Evolutionary conservation across 164 flowering plant genomes (phyloP), one percentile per base, ranked within the genome.

Genomic region (Vitis cinerea): DNA sequence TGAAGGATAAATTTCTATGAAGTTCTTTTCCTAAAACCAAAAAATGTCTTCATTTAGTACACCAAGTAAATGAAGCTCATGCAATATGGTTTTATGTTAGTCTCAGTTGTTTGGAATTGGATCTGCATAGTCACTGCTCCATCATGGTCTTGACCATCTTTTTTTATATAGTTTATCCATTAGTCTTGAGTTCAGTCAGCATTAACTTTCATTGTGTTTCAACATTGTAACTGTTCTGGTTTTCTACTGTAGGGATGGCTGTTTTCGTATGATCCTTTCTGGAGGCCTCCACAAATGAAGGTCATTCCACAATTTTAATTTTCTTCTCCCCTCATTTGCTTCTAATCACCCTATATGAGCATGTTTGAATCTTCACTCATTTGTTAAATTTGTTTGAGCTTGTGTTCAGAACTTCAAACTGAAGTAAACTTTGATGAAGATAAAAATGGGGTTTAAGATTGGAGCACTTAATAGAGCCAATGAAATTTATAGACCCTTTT

Each of bases 211-310:
- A n/a, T 12, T 60, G 4, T 68, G 8, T 57, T 55, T 48, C 50
- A 11, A 37, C 3, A 2, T 72, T 59, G 60, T 63, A 10, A 52
- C 48, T 66, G n/a, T 50, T 65, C 53, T 48, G 30, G 13, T 8
- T 14, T 66, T 56, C 3, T 60, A 54, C 9, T 70, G 52, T 70
- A 90, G 93, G 96, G 93, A n/a, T 90, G 96, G 96, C 75, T 90
- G 70, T 90, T 90, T 73, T 77, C 85, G 8, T 86, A 88, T 74
- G 93, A 88, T 75, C 96, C 91, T 23, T 90, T 87, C 70, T 90
- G 93, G 93, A 81, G 81, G 81, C 91, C 96, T 72, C 86, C 88
- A 48, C 96, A 90, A 73, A 90, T 90, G 93, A 87, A 90, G 96
- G 96, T 90, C 10, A 66, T 59, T 48, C 48, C 9, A 49, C 10